A percentile compares a stretch with the other conserved stretches of the same genome.
phyloP scores from a whole-genome alignment of 2,329 filamentous ascomycete genomes.

The Phialophora chinensis region DNA sequence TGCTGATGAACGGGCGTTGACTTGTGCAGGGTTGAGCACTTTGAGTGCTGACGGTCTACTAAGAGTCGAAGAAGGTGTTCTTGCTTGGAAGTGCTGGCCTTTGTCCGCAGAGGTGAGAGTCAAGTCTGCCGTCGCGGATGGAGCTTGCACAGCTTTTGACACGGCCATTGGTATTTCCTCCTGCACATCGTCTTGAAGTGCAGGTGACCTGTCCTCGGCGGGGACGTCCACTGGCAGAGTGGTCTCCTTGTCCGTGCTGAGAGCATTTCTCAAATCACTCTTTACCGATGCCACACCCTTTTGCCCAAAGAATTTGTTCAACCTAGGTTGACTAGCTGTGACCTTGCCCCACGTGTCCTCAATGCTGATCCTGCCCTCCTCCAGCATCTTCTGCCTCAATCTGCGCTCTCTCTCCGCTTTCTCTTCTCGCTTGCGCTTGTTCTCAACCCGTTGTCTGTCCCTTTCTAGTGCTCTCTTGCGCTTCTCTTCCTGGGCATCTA shows the following conservation, averaged over 20 bases:
- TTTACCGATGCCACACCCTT: constrained; percentile 11
- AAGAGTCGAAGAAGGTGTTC: neutral
- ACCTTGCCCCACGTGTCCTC: constrained; percentile 40
- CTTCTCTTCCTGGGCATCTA: constrained; percentile 34
- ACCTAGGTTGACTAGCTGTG: constrained; percentile 36
- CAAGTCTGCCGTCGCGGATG: neutral
- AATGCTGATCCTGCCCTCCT: constrained; percentile 36
- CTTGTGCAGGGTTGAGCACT: constrained; percentile 18
- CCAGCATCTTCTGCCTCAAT: constrained; percentile 34
- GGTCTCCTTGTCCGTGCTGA: neutral
- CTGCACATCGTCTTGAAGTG: neutral
- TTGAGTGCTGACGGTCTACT: constrained; percentile 7
- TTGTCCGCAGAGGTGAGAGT: neutral
- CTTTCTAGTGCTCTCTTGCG: constrained; percentile 35
- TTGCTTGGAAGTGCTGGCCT: neutral
- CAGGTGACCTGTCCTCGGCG: neutral
- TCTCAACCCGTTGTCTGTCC: constrained; percentile 33
- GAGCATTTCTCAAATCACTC: neutral
- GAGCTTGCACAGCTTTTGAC: neutral
- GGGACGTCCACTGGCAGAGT: neutral
- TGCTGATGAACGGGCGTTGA: constrained; percentile 10
- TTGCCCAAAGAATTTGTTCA: constrained; percentile 37
- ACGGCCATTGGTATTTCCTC: neutral
- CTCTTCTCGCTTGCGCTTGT: constrained; percentile 38
- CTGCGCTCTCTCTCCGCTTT: constrained; percentile 35